Evolutionary conservation across 208 protist genomes (phyloP).

Genomic region (Leishmania martiniquensis): DNA sequence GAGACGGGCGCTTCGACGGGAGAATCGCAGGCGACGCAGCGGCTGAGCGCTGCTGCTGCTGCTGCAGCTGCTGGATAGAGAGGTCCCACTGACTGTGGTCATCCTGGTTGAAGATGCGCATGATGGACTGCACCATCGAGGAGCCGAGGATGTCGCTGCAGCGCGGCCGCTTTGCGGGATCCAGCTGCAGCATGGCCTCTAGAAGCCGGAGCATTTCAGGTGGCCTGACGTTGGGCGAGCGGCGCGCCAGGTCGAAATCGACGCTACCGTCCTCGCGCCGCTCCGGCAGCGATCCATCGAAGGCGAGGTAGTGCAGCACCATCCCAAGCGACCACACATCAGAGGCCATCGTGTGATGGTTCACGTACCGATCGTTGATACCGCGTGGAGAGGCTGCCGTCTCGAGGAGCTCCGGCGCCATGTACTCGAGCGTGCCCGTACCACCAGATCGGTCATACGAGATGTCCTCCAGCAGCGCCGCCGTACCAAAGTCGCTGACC

Average conservation of each 20-base stretch:
- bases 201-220: constrained; percentile 84
- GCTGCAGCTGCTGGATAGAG: constrained; percentile 29
- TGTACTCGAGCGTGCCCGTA: constrained; percentile 91
- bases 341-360: constrained; percentile 69
- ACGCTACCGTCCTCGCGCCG: constrained; percentile 50
- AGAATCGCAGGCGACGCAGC: constrained; percentile 4
- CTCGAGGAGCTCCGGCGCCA: constrained; percentile 90
- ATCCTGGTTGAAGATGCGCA: constrained; percentile 69
- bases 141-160: constrained; percentile 83
- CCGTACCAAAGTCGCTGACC: constrained; percentile 90
- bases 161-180: constrained; percentile 65
- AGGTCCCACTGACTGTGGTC: constrained; percentile 35
- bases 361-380: constrained; percentile 44
- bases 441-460: constrained; percentile 74
- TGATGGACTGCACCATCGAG: constrained; percentile 71
- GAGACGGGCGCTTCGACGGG: neutral
- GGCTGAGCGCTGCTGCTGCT: constrained; percentile 20
- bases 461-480: constrained; percentile 63
- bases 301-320: constrained; percentile 88
- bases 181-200: constrained; percentile 75
- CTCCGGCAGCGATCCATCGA: constrained; percentile 55
- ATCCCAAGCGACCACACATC: constrained; percentile 92
- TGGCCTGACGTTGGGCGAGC: constrained; percentile 51
- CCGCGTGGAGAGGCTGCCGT: constrained; percentile 27
- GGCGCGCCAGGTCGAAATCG: constrained; percentile 42